Base-by-base conservation (phyloP, 1,139 yeast species). In the Debaryomyces singareniensis region DNA sequence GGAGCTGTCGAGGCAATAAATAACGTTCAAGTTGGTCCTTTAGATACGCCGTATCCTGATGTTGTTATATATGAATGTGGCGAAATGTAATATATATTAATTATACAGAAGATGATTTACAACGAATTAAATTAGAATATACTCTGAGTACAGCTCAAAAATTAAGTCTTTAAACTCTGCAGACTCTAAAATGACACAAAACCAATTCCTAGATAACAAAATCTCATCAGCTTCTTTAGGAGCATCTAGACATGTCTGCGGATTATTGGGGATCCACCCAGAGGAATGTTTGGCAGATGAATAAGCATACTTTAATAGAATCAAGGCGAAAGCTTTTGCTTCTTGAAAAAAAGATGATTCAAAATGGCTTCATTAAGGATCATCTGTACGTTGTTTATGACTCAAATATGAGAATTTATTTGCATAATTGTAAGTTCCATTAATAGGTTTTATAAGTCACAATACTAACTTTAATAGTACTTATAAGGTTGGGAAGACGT, bases 401-500 rank as follows among this genome's bases (percentile, higher is more conserved):
- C 47, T 58, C 64, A 34, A 76, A 75, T 47, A 68, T 78, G 71
- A 55, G 87, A 34, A 80, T 82, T 24, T 81, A 74, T 49, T 61
- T 81, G 36, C 87, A 81, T 49, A 75, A 75, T 34, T 58, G 53
- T 48, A 38, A 23, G 53, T 47, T 27, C 20, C n/a, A 11, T 9
- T 6, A 5, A 14, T 15, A 7, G 11, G 3, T n/a, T 25, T n/a
- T 9, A 9, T 9, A 23, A n/a, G 11, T 13, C 9, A 16, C 9
- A 5, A 13, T 36, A 40, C 47, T 44, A 43, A 46, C 49, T 15
- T 5, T 14, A 4, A 24, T 5, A 45, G 51, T 85, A 39, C 66
- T 85, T 25, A 77, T 79, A 44, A 75, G 80, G 45, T 61, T 91
- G 11, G 96, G 96, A 0, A 63, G 94, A 40, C 66, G 93, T 32